Evolutionary conservation across 352 stramenopile genomes (phyloP).

Genomic region (Phytophthora sojae): DNA sequence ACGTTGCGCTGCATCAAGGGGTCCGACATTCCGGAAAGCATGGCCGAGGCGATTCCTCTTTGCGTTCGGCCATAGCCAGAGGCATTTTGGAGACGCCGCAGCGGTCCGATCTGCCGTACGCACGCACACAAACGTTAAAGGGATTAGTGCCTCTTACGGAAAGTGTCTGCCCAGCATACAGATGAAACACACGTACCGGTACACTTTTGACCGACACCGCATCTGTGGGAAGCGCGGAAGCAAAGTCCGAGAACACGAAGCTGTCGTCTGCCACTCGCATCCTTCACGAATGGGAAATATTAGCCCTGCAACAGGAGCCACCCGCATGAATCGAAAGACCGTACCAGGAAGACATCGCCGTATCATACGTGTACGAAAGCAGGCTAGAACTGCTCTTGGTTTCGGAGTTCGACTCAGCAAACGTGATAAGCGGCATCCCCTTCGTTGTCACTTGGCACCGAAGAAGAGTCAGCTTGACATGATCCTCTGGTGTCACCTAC

Average conservation of each 20-base stretch:
- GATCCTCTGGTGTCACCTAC: constrained; percentile 32
- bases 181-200: constrained; percentile 53
- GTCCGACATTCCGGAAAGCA: constrained; percentile 79
- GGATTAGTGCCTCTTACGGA: constrained; percentile 7
- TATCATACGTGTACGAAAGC: constrained; percentile 85
- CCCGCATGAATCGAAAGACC: constrained; percentile 1
- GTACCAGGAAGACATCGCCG: constrained; percentile 77
- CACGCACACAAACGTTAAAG: neutral
- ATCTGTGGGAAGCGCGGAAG: constrained; percentile 76
- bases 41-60: constrained; percentile 67
- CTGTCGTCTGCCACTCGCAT: constrained; percentile 88
- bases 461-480: constrained; percentile 70
- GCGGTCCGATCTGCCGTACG: constrained; percentile 61
- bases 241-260: constrained; percentile 89
- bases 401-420: constrained; percentile 69
- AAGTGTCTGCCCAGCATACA: neutral
- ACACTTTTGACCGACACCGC: constrained; percentile 66
- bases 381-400: constrained; percentile 61
- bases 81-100: constrained; percentile 84
- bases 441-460: constrained; percentile 73
- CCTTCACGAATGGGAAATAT: constrained; percentile 40
- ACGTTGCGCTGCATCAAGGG: constrained; percentile 81
- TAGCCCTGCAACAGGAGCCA: neutral
- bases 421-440: constrained; percentile 85
- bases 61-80: constrained; percentile 79